Evolutionary conservation across 202 grass and related monocot species (phyloP).

Genomic region (Musa balbisiana): DNA sequence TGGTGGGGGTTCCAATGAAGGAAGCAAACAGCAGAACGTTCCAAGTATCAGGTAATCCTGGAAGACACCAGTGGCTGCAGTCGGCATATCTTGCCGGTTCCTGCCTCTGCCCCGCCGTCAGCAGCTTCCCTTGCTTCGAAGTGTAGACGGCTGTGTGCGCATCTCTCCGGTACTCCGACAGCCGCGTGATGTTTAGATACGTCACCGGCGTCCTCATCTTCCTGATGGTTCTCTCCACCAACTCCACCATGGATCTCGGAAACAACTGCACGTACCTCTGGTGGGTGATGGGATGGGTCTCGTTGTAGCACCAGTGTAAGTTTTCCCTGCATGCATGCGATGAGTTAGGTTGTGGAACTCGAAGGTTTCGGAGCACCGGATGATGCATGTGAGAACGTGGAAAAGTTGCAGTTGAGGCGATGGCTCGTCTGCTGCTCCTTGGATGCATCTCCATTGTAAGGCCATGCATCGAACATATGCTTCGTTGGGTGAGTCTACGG

Average conservation of each 20-base stretch:
- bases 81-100: slow-evolving; percentile 23
- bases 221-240: slow-evolving; percentile 19
- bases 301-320: slow-evolving; percentile 48
- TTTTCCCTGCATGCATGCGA: slow-evolving; percentile 13
- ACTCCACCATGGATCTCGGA: slow-evolving; percentile 24
- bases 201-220: slow-evolving; percentile 18
- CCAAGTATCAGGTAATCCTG: slow-evolving; percentile 13
- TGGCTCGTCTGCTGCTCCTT: no score
- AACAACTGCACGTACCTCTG: slow-evolving; percentile 27
- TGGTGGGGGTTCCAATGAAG: slow-evolving; percentile 10
- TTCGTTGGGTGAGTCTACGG: no score
- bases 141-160: slow-evolving; percentile 41
- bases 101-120: neutral
- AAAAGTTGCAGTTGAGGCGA: no score
- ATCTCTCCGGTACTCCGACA: slow-evolving; percentile 31
- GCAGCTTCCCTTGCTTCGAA: neutral
- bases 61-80: slow-evolving; percentile 22
- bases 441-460: no score
- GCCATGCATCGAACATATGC: no score
- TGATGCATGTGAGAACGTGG: no score
- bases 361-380: no score
- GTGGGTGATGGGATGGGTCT: slow-evolving; percentile 25
- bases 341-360: no score
- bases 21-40: slow-evolving; percentile 21
- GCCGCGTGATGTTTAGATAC: slow-evolving; percentile 40